A percentile compares a stretch with the other conserved stretches of the same genome.
These are phyloP conservation scores for Pyrus communis DNA, from an alignment of 306 rosid genomes.

Conservation along the genomic window DNA sequence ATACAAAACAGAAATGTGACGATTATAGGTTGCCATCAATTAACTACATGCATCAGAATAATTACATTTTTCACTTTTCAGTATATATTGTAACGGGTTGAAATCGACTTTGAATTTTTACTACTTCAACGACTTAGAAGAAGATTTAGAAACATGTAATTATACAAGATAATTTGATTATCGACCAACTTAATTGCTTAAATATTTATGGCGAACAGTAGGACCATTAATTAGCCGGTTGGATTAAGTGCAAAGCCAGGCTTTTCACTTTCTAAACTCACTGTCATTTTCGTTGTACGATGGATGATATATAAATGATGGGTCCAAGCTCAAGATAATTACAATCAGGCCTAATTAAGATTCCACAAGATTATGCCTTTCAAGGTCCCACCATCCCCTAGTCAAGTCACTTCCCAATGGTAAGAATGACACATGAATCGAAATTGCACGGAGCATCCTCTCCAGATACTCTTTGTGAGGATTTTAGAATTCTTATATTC, in stretches of 20 bases:
- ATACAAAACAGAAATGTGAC: no score
- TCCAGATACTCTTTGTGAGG: rapidly evolving
- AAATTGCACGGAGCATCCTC: not conserved
- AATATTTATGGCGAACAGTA: not conserved
- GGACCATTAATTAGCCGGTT: conserved; percentile 26
- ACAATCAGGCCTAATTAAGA: not conserved
- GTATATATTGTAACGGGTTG: not conserved
- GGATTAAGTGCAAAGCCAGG: not conserved
- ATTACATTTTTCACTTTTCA: not conserved
- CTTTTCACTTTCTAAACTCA: not conserved
- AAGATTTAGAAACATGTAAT: not conserved
- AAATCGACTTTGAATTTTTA: not conserved
- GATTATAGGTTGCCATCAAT: not conserved
- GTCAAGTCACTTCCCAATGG: not conserved
- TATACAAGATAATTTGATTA: not conserved
- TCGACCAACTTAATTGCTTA: not conserved
- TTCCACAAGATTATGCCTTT: not conserved
- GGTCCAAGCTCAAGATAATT: not conserved
- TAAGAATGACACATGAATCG: not conserved
- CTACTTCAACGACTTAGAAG: not conserved
- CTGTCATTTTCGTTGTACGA: conserved; percentile 12
- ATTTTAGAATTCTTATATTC: rapidly evolving
- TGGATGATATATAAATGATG: not conserved
- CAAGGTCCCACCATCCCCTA: not conserved
- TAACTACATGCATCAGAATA: not conserved